Conservation (phyloP, 768 basidiomycete species). For the Cystobasidium ongulense region DNA sequence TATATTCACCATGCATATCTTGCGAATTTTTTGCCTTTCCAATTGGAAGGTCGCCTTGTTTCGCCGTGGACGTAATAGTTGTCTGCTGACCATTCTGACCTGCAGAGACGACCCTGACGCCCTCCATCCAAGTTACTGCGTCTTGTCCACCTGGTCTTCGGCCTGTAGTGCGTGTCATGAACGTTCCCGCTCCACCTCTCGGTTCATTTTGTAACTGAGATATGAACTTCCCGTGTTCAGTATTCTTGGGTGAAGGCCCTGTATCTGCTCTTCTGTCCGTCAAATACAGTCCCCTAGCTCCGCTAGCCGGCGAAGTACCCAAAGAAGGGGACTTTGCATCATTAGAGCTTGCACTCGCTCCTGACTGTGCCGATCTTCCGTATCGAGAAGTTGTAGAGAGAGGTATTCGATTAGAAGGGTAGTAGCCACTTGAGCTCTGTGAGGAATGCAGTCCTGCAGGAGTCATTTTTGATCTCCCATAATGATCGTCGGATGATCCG, state of each 20-base stretch:
- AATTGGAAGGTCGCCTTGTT: not conserved
- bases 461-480: constrained; percentile 5
- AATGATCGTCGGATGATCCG: not conserved
- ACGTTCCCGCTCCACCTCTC: not conserved
- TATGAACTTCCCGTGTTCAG: not conserved
- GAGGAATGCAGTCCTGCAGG: not conserved
- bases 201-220: not conserved
- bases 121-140: constrained; percentile 24
- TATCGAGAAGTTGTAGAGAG: constrained; percentile 3
- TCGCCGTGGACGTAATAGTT: not conserved
- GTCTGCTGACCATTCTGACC: not conserved
- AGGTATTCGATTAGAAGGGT: not conserved
- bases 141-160: constrained; percentile 20
- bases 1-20: not conserved
- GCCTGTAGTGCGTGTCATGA: constrained; percentile 13
- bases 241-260: not conserved
- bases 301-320: constrained; percentile 13
- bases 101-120: constrained; percentile 3
- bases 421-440: not conserved
- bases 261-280: not conserved
- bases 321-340: not conserved
- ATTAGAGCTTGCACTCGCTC: not conserved
- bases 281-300: not conserved
- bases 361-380: constrained; percentile 5
- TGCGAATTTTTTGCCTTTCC: not conserved